Conservation (phyloP, 2,329 filamentous ascomycete species). For the Coniochaeta ligniaria region DNA sequence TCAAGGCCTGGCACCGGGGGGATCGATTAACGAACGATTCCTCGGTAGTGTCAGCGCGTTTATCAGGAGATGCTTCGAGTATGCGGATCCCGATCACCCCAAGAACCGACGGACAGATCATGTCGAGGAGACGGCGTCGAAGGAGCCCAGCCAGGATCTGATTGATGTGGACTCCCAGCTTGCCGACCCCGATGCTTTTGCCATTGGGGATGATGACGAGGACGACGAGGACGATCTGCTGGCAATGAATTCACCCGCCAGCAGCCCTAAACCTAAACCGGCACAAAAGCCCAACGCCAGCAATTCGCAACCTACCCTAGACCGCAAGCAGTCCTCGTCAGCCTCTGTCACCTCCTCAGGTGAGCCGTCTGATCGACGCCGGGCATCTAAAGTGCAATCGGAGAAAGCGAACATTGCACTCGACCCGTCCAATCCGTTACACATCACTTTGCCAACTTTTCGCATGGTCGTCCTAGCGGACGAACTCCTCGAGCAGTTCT, state of each 20-base stretch:
- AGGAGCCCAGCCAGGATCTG: constrained; percentile 8
- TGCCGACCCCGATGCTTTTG: constrained; percentile 49
- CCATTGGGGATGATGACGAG: constrained; percentile 68
- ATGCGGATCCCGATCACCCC: constrained; percentile 85
- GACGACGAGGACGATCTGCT: constrained; percentile 53
- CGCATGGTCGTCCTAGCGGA: constrained; percentile 97
- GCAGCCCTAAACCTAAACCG: constrained; percentile 33
- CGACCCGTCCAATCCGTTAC: constrained; percentile 85
- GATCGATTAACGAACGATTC: constrained; percentile 77
- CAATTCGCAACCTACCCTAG: constrained; percentile 10
- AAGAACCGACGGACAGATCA: constrained; percentile 39
- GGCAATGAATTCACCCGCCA: constrained; percentile 43
- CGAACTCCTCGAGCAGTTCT: constrained; percentile 92
- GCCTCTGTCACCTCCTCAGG: constrained; percentile 10
- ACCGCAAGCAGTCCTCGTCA: constrained; percentile 15
- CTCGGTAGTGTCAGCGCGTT: constrained; percentile 91
- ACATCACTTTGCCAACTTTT: constrained; percentile 96
- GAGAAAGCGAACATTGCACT: constrained; percentile 83
- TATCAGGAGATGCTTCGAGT: constrained; percentile 94
- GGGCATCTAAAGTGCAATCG: constrained; percentile 57
- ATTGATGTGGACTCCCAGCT: constrained; percentile 17
- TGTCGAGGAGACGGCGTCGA: constrained; percentile 17
- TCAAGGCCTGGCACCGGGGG: constrained; percentile 35
- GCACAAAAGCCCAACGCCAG: constrained; percentile 10
- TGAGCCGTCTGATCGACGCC: constrained; percentile 23